phyloP scores from a whole-genome alignment of 2,329 filamentous ascomycete genomes.

The Colletotrichum aenigma region DNA sequence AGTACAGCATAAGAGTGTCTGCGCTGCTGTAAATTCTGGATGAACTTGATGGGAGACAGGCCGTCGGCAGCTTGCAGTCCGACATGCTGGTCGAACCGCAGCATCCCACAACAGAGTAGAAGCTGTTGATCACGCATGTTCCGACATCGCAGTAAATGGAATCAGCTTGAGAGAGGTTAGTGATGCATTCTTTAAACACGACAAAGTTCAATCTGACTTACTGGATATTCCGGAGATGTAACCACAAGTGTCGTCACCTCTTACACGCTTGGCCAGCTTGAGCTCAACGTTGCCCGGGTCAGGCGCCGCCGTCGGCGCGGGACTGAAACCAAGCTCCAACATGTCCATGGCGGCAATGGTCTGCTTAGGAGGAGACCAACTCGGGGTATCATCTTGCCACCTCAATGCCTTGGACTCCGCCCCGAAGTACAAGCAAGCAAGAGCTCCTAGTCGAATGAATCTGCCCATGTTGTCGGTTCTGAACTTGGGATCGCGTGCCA shows the following conservation, averaged over 20 bases:
- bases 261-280: constrained; percentile 25
- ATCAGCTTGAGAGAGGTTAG: neutral
- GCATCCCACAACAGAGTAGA: constrained; percentile 31
- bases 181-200: neutral
- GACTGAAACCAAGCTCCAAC: constrained; percentile 20
- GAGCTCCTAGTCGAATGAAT: constrained; percentile 20
- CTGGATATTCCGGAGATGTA: constrained; percentile 31
- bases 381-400: constrained; percentile 25
- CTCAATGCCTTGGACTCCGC: constrained; percentile 25
- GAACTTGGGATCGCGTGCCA: neutral
- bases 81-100: constrained; percentile 29
- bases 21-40: constrained; percentile 21
- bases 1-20: constrained; percentile 32
- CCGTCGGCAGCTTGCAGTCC: constrained; percentile 24
- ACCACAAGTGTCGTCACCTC: constrained; percentile 33
- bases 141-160: constrained; percentile 32
- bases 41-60: constrained; percentile 30
- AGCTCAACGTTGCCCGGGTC: constrained; percentile 6
- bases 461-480: constrained; percentile 23
- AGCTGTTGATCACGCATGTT: constrained; percentile 32
- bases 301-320: constrained; percentile 23
- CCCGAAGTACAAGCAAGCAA: constrained; percentile 23
- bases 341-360: constrained; percentile 26
- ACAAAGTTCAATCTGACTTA: constrained; percentile 1
- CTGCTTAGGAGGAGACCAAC: constrained; percentile 29